Base-by-base conservation (phyloP, 2,329 filamentous ascomycete genomes). In the Scytalidium lignicola region DNA sequence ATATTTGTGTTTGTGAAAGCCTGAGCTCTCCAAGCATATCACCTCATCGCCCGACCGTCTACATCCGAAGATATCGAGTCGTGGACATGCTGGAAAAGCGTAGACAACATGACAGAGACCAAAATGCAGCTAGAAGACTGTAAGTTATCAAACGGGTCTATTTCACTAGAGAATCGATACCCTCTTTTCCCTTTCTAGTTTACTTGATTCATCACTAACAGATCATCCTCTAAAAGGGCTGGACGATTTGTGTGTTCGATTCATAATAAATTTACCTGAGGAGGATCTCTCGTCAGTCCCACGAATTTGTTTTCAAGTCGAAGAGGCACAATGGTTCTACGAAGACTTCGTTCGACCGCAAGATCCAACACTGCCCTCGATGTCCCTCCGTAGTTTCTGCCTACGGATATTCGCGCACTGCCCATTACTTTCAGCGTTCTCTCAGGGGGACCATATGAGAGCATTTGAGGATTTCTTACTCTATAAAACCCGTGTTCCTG, bases 281-380 rank as follows among this genome's bases (percentile, higher is more conserved):
- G 90, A 93, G 69, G 93, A 99, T 69, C 80, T 97, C 43, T 83
- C 85, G 57, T 90, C 88, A 2, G 88, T 96, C 50, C 89, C 90
- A 65, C 86, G 93, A 65, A 93, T 99, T 70, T 97, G 92, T 72
- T 99, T 99, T 68, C 91, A 97, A 71, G 88, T 99, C 60, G 93
- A 99, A 70, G 95, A 99, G 71, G 93, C 93, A 61, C 95, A 99
- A 83, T 99, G 93, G 93, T 99, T 95, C 71, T 99, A 99, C 80
- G 93, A 99, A 75, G 93, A 99, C 70, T 99, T 99, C 66, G 90
- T 99, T 67, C 88, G 93, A 43, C 91, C 92, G 37, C 76, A 93
- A 55, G 88, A 96, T 68, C 85, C 90, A 46, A 79, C 79, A 37
- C 78, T 99, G 10, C 93, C 93, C 3, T 90, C 87, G 48, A 86